Conservation (phyloP, 805 yeast species). For the Teunomyces tritomae region DNA sequence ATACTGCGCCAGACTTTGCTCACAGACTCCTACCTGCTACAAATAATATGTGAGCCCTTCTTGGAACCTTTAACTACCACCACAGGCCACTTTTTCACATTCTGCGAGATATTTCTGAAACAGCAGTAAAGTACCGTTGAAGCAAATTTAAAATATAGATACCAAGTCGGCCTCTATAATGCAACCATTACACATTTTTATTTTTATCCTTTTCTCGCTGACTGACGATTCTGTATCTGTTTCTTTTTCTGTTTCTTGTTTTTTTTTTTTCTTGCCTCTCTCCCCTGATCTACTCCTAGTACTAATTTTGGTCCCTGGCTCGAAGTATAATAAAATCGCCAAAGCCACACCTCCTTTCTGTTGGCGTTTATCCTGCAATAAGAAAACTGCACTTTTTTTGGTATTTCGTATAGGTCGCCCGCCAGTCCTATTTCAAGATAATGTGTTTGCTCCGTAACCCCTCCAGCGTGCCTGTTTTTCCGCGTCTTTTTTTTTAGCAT, state of each 20-base stretch:
- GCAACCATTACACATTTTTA: background rate
- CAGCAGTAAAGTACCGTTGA: background rate
- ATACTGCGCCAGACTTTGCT: too few relatives aligned
- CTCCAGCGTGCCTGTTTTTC: background rate
- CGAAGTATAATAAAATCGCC: background rate
- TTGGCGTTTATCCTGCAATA: background rate
- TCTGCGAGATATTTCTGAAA: background rate
- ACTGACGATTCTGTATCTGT: background rate
- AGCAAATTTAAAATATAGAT: background rate
- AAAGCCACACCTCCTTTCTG: background rate
- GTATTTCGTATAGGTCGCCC: background rate
- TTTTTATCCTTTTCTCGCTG: background rate
- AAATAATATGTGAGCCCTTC: too few relatives aligned
- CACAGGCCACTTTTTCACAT: background rate
- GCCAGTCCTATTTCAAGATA: background rate
- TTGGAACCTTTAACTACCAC: too few relatives aligned
- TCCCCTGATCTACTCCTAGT: background rate
- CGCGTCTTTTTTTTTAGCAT: conserved; percentile 1
- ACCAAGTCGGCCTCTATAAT: background rate
- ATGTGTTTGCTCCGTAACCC: background rate
- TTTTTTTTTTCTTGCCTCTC: background rate
- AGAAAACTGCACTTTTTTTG: background rate
- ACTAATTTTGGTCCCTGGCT: background rate
- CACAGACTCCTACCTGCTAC: too few relatives aligned
- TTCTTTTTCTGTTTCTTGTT: background rate